These are phyloP conservation scores for Candida chauliodis DNA, from an alignment of 805 yeast genomes.

Conservation along the genomic window DNA sequence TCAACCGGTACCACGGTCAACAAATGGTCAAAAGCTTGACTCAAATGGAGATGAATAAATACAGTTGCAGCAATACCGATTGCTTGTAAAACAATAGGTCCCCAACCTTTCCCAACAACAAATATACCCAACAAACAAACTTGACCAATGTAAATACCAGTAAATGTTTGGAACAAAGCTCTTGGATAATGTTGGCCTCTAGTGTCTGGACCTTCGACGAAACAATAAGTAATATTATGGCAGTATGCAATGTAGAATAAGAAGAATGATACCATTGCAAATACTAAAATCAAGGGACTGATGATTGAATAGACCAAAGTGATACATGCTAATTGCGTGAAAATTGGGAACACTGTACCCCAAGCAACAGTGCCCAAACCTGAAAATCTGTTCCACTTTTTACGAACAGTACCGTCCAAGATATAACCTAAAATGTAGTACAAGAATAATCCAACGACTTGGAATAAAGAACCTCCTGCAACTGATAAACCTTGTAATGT, in stretches of 20 bases:
- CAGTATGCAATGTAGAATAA: constrained; percentile 73
- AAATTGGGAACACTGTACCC: constrained; percentile 80
- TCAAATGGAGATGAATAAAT: constrained; percentile 64
- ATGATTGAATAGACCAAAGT: constrained; percentile 65
- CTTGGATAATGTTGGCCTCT: constrained; percentile 85
- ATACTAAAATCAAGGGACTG: constrained; percentile 78
- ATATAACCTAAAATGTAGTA: constrained; percentile 55
- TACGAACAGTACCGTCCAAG: constrained; percentile 63
- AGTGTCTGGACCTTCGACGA: constrained; percentile 62
- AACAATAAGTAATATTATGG: constrained; percentile 73
- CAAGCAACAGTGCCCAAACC: constrained; percentile 52
- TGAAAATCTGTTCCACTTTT: constrained; percentile 59
- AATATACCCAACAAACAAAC: constrained; percentile 82
- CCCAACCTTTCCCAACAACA: constrained; percentile 92
- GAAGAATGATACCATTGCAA: constrained; percentile 67
- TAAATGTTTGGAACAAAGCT: constrained; percentile 83
- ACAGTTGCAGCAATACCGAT: constrained; percentile 62
- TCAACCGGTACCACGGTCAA: constrained; percentile 61
- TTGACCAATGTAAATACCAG: constrained; percentile 86
- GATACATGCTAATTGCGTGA: constrained; percentile 67
- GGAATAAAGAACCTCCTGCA: constrained; percentile 63
- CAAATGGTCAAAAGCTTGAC: constrained; percentile 62
- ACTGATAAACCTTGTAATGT: constrained; percentile 66
- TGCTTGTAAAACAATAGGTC: constrained; percentile 77
- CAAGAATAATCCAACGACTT: constrained; percentile 54